Evolutionary conservation across 78 protist genomes (phyloP), one percentile per base, ranked within the genome.

Genomic region (Diacronema lutheri): DNA sequence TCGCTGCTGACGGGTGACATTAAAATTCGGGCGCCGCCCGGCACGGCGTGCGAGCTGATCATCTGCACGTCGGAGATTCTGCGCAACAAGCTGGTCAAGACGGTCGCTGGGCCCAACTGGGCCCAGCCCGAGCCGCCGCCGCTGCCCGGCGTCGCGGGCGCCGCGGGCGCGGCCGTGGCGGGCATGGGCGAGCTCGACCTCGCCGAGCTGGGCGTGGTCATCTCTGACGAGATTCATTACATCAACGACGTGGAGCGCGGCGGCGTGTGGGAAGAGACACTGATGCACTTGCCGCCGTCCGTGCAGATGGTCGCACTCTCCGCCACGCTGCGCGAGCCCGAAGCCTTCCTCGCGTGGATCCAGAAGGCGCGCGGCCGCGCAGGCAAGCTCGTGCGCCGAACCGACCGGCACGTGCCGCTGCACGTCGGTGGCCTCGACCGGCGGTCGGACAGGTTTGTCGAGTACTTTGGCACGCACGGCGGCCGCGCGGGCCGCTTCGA

Each of bases 1-100:
- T 14, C 81, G 41, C 25, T 73, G 23, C 64, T 46, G 12, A 46
- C 81, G 7, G 81, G 89, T 56, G 89, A 86, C 61, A 65, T 86
- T 56, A 73, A 71, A 10, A 58, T 86, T 31, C 58, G 81, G 9
- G 50, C 88, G 33, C 73, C 80, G 25, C 85, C 88, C 7, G 71
- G 73, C 55, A 37, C 55, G 33, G 31, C 6, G 65, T 31, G 37
- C 57, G 85, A 80, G 85, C 77, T 68, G 44, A 66, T 86, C 50
- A 86, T 86, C 77, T 76, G 82, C 79, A 86, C 89, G 26, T 46
- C 84, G 2, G 89, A 86, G 81, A 86, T 86, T 20, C 83, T 86
- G 35, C 65, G 89, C n/a, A 73, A 68, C 73, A 80, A 80, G 60
- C 61, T 80, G 23, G 85, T 80, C 60, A 25, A 62, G 40, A 20